Conservation (phyloP, 768 basidiomycete genomes). For the Lentinula sp. region DNA sequence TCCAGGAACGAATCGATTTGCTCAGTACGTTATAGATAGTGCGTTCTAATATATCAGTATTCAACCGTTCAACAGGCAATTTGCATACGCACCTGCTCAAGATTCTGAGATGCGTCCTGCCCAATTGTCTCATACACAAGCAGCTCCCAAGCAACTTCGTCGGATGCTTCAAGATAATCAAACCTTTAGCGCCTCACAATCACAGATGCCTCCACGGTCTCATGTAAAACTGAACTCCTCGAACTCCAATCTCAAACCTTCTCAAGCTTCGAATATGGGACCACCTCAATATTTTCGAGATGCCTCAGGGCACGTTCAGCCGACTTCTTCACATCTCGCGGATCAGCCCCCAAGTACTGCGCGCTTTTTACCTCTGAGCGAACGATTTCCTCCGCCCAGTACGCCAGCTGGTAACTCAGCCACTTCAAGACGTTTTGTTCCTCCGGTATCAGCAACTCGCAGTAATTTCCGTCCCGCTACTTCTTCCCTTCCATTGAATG, state of each 20-base stretch:
- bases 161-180: constrained; percentile 23
- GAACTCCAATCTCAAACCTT: constrained; percentile 1
- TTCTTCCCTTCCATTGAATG: constrained; percentile 19
- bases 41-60: background rate
- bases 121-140: constrained; percentile 31
- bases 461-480: constrained; percentile 8
- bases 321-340: constrained; percentile 7
- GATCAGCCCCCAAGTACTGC: constrained; percentile 14
- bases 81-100: constrained; percentile 52
- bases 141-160: constrained; percentile 32
- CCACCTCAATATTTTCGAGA: constrained; percentile 49
- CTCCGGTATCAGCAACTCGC: constrained; percentile 14
- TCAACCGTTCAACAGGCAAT: constrained; percentile 42
- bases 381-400: background rate
- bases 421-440: constrained; percentile 18
- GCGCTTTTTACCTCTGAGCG: constrained; percentile 23
- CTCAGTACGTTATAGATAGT: constrained; percentile 30
- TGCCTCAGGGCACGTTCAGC: constrained; percentile 20
- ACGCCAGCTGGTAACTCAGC: background rate
- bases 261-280: constrained; percentile 32
- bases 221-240: constrained; percentile 21
- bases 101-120: constrained; percentile 34
- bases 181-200: constrained; percentile 11
- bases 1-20: constrained; percentile 46
- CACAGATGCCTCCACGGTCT: constrained; percentile 11